Evolutionary conservation across 2,329 filamentous ascomycete genomes (phyloP), one percentile per base, ranked within the genome.

Genomic region (Thielaviopsis musarum): DNA sequence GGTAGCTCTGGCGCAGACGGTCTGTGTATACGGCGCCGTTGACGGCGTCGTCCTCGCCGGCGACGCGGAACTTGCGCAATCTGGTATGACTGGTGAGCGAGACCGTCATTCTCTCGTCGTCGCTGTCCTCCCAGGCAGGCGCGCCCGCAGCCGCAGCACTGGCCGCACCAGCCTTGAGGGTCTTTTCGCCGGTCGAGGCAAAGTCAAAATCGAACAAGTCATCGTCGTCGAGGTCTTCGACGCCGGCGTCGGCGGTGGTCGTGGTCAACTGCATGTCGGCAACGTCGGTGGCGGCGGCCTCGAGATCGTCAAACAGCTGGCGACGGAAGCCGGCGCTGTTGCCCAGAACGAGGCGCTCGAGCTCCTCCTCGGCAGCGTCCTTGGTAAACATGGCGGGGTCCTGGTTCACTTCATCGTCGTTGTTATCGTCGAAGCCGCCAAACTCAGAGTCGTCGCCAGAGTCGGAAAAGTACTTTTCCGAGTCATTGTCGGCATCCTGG

Each of bases 111-210:
- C 88, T 81, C 68, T 97, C 93, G 68, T 98, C 93, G 66, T 98
- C 93, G 70, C 91, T 97, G 69, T 98, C 93, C 65, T 91, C 83
- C 93, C 93, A 98, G 1, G 83, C 87, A 2, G 84, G 77, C 21
- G 75, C 74, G 51, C 78, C 74, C 6, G 64, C 64, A 6, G 64
- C 58, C 10, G 58, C 57, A 0, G 58, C 41, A 9, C 17, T 48
- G 54, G 63, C 66, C 17, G 67, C 64, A 2, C 48, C 21, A 21
- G 66, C 64, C 51, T 63, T 38, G 19, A 67, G 57, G 41, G 71
- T 68, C 21, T 66, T 69, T n/a, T 66, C 65, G 22, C 72, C 70
- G 1, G 49, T 81, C 82, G 1, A 48, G 24, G 58, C 48, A 59
- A 62, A 55, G 69, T 96, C 90, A 63, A 91, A 78, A 71, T 90